Conservation (phyloP, 495 filamentous ascomycete species). For the Annulohypoxylon stygium region DNA sequence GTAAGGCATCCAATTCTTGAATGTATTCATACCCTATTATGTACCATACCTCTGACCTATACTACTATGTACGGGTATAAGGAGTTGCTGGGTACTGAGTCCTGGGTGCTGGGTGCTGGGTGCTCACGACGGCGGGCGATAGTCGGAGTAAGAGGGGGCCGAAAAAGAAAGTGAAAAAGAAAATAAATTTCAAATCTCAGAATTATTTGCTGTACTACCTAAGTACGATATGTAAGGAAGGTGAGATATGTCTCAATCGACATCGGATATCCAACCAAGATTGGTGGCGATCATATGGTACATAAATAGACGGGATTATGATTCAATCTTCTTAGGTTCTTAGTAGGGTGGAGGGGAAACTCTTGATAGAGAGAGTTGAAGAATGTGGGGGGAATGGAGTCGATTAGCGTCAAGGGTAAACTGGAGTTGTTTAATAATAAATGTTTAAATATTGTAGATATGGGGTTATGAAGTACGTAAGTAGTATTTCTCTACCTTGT, state of each 20-base stretch:
- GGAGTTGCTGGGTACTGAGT: neutral
- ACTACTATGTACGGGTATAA: neutral
- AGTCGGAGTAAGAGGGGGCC: neutral
- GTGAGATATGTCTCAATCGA: constrained; percentile 4
- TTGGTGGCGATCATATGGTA: neutral
- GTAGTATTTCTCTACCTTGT: too few species aligned
- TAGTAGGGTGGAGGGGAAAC: too few species aligned
- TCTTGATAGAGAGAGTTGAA: neutral
- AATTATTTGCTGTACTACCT: neutral
- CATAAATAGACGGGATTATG: neutral
- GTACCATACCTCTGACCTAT: neutral
- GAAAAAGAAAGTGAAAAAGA: neutral
- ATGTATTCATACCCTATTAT: neutral
- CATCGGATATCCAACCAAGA: neutral
- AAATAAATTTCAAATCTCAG: neutral
- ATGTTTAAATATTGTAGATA: neutral
- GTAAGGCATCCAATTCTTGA: constrained; percentile 15
- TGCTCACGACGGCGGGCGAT: neutral
- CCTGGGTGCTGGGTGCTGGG: neutral
- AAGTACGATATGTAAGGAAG: neutral
- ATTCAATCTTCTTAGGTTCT: too few species aligned
- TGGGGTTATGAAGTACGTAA: neutral
- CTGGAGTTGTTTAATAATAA: neutral
- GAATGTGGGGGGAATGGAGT: neutral
- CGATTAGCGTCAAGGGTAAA: neutral